Evolutionary conservation across 2,329 filamentous ascomycete genomes (phyloP).

Genomic region (Cadophora malorum): DNA sequence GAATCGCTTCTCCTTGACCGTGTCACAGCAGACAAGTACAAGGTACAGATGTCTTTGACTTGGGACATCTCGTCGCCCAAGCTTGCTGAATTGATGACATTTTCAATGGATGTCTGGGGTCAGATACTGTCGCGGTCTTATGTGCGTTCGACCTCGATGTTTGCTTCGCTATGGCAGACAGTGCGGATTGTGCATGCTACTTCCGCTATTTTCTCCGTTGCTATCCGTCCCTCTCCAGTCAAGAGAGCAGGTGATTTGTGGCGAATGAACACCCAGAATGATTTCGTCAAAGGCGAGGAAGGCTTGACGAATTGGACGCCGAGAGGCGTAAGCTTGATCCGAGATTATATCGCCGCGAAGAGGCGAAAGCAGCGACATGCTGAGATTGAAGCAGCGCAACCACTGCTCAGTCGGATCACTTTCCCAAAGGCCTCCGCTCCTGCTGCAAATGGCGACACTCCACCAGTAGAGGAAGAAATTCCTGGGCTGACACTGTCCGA

Average conservation of each 20-base stretch:
- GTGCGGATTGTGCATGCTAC: conserved; percentile 87
- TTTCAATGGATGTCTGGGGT: conserved; percentile 79
- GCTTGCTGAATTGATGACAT: conserved; percentile 86
- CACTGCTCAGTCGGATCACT: conserved; percentile 66
- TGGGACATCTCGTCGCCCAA: conserved; percentile 88
- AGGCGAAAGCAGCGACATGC: conserved; percentile 76
- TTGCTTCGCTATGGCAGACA: conserved; percentile 85
- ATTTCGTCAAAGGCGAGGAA: conserved; percentile 97
- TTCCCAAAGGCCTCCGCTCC: conserved; percentile 35
- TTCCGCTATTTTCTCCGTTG: conserved; percentile 84
- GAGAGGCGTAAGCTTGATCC: conserved; percentile 87
- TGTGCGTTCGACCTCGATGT: conserved; percentile 84
- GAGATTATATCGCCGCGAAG: conserved; percentile 79
- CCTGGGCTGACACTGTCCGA: conserved; percentile 28
- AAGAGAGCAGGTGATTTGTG: conserved; percentile 93
- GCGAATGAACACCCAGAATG: conserved; percentile 93
- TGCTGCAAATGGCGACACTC: conserved; percentile 23
- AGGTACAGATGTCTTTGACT: conserved; percentile 83
- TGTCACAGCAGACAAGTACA: conserved; percentile 89
- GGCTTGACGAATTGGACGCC: conserved; percentile 84
- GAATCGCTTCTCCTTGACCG: conserved; percentile 92
- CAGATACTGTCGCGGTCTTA: conserved; percentile 87
- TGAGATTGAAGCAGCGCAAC: conserved; percentile 80
- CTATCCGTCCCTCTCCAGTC: conserved; percentile 85
- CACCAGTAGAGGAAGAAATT: conserved; percentile 42